Evolutionary conservation across 106 monocot genomes (phyloP), one percentile per base, ranked within the genome.

Genomic region (Allium sativum): DNA sequence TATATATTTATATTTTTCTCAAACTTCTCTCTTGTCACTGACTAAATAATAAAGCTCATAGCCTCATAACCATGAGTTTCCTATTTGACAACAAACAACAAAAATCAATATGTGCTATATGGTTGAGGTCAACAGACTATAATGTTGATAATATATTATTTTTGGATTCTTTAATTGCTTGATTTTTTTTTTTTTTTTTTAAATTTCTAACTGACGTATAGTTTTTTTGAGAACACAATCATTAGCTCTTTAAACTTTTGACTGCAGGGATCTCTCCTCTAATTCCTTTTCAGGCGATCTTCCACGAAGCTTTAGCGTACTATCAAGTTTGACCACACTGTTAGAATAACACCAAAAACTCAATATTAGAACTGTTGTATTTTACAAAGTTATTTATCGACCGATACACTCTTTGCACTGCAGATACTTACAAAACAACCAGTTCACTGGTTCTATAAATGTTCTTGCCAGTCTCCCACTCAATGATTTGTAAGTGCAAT

Each of bases 351-450:
- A 18, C 9, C 40, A 62, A 48, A 11, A 22, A 21, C 41, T 58
- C 14, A 63, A 20, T 9, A 53, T 40, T 56, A 42, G 53, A 18
- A 44, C 44, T 16, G 18, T 18, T 47, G 46, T 9, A 31, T 15
- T 12, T 17, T 16, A n/a, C 3, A 2, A 43, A 42, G 1, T 50
- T 68, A 15, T 40, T 42, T 44, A 52, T 40, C 42, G 65, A 40
- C 18, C 12, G 54, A 62, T 8, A 3, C 20, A 65, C 41, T 70
- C 58, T 43, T 31, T 19, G 41, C 62, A 46, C 44, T 76, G 55
- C 84, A 93, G 93, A 58, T 68, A 77, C 76, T 72, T 93, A 70
- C 85, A 93, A 45, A 85, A 88, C 56, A 93, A 93, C 65, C 82
- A 88, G 60, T 88, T 93, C 62, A 82, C 84, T 40, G 93, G 93